Conservation (phyloP, 768 basidiomycete species). For the Lactarius deliciosus region DNA sequence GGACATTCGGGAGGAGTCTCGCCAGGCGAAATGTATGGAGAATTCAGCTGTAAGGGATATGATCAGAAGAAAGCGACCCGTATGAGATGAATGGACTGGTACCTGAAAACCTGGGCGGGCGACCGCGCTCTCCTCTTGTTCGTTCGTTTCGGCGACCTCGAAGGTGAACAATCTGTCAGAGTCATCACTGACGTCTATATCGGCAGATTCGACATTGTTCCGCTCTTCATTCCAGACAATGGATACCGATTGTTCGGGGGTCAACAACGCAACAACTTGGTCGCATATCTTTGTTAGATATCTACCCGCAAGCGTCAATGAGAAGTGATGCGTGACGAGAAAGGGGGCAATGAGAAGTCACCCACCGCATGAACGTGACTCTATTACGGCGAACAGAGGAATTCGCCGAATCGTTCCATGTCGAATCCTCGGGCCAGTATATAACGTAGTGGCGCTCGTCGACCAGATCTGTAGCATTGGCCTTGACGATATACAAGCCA, state of each 20-base stretch:
- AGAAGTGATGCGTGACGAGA: neutral
- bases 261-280: constrained; percentile 52
- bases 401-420: constrained; percentile 53
- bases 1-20: constrained; percentile 1
- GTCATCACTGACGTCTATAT: constrained; percentile 43
- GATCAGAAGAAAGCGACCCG: neutral
- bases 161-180: constrained; percentile 53
- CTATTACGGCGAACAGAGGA: constrained; percentile 51
- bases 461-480: constrained; percentile 3
- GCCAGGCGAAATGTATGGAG: neutral
- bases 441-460: constrained; percentile 45
- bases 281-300: constrained; percentile 43
- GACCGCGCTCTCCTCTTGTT: constrained; percentile 53
- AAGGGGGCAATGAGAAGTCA: neutral
- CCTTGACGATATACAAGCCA: constrained; percentile 48
- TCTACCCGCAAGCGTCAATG: neutral
- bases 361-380: constrained; percentile 60
- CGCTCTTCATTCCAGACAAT: constrained; percentile 47
- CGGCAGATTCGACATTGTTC: constrained; percentile 30
- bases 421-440: constrained; percentile 61
- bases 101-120: constrained; percentile 50
- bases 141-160: constrained; percentile 53
- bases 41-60: constrained; percentile 5
- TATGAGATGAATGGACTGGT: constrained; percentile 5
- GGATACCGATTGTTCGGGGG: constrained; percentile 45